Evolutionary conservation across 1,284 basidiomycete genomes (phyloP), one percentile per base, ranked within the genome.

Genomic region (Apiotrichum akiyoshidainum): DNA sequence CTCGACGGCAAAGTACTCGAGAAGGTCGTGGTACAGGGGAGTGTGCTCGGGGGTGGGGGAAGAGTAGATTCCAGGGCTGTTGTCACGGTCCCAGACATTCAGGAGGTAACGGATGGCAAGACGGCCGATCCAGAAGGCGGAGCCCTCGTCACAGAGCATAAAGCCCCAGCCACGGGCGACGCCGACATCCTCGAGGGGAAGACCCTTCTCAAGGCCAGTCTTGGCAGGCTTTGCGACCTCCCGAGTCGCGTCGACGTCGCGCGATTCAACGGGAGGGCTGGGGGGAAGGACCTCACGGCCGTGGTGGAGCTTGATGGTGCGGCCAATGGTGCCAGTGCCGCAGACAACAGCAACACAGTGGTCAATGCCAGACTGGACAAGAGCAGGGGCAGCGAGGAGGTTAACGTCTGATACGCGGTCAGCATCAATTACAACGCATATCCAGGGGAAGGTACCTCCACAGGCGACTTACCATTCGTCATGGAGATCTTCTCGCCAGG

Each of bases 91-190:
- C 50, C 67, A 65, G 26, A 64, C 42, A 49, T 48, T 34, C 3
- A 74, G 64, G 16, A 74, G 64, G 45, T 61, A 60, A 11, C 74
- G 70, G 41, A 72, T 68, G 16, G 72, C 71, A 6, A 71, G 60
- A 16, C 74, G 68, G 17, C 74, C 74, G 46, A 74, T 58, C 69
- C 69, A 74, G 63, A 71, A 74, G 2, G 74, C 74, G 0, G 67
- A 69, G 0, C 74, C 74, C 63, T 75, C 74, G 58, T 75, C 72
- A 57, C 68, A 68, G n/a, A 75, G 65, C 72, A 73, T 54, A 55
- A 70, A 70, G 7, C 74, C 74, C 74, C 74, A 75, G 11, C 74
- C 74, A 35, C 69, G 55, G 6, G 66, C 61, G 1, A 68, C 61
- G 13, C 65, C 74, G 0, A 73, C 67, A 57, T 73, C 72, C 42